These are phyloP conservation scores for Coemansia umbellata DNA, from an alignment of 192 early-diverging fungal genomes.

Conservation along the genomic window DNA sequence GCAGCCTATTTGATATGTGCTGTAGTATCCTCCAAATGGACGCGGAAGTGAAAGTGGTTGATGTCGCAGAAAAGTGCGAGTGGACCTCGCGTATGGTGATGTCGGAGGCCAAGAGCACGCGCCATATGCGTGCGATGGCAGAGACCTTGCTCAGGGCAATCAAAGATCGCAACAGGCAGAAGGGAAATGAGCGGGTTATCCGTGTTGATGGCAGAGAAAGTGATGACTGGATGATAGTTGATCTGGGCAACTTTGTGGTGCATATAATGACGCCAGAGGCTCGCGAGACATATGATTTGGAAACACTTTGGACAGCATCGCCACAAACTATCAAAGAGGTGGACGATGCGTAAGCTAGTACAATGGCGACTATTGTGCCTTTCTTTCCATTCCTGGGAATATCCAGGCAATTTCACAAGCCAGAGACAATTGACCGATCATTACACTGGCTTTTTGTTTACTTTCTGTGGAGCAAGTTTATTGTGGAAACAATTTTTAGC, in stretches of 20 bases:
- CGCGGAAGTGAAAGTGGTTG: conserved; percentile 15
- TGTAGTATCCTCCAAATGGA: conserved; percentile 11
- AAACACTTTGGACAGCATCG: conserved; percentile 26
- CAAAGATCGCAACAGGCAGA: conserved; percentile 22
- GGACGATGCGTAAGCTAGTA: too few relatives aligned
- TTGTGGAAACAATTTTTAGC: too few relatives aligned
- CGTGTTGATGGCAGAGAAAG: conserved; percentile 47
- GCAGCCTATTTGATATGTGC: conserved; percentile 42
- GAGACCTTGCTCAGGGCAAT: conserved; percentile 37
- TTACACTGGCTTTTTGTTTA: too few relatives aligned
- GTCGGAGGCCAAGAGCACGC: conserved; percentile 36
- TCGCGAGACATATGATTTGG: conserved; percentile 27
- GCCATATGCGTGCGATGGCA: conserved; percentile 47
- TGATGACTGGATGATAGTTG: conserved; percentile 50
- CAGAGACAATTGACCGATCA: too few relatives aligned
- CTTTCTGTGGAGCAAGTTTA: too few relatives aligned
- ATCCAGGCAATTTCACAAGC: too few relatives aligned
- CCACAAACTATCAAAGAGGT: neutral
- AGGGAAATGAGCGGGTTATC: neutral
- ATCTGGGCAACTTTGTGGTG: conserved; percentile 39
- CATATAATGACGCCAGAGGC: conserved; percentile 50
- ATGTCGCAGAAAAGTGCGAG: conserved; percentile 33
- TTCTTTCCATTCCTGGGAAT: too few relatives aligned
- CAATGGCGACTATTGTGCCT: too few relatives aligned
- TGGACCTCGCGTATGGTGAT: conserved; percentile 37